A percentile compares a stretch with the other conserved stretches of the same genome.
These are phyloP conservation scores for Cornus kousa DNA, from an alignment of 148 eudicot genomes.

Conservation along the genomic window DNA sequence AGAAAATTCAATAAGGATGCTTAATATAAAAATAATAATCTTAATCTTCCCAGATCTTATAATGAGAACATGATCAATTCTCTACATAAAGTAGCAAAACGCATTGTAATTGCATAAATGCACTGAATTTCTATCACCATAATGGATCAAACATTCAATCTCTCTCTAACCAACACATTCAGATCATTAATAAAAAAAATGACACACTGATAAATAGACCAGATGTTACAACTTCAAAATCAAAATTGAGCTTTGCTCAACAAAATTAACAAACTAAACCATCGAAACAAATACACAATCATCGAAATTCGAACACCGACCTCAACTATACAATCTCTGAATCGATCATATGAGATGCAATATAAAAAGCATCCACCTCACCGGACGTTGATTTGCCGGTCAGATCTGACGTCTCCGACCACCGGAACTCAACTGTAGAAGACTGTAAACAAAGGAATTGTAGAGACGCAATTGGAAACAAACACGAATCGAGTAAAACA, in stretches of 20 bases:
- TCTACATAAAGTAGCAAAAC: neutral
- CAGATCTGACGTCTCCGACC: slow-evolving; percentile 23
- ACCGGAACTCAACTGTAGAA: slow-evolving; percentile 7
- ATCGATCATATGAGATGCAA: neutral
- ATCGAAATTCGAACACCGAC: neutral
- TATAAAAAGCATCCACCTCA: neutral
- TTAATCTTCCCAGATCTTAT: neutral
- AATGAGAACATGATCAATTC: neutral
- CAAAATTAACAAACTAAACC: neutral
- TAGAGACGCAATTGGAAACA: neutral
- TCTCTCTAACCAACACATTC: neutral
- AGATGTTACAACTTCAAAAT: neutral
- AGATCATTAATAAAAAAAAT: neutral
- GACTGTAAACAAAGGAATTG: neutral
- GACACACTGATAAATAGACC: slow-evolving; percentile 4
- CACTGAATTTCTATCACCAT: neutral
- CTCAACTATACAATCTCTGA: slow-evolving; percentile 7
- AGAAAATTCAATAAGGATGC: neutral
- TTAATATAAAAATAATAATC: neutral
- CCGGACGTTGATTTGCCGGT: slow-evolving; percentile 3
- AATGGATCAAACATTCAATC: neutral
- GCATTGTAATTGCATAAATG: neutral
- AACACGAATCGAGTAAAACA: neutral
- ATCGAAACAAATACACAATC: neutral
- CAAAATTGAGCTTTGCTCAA: slow-evolving; percentile 2